Evolutionary conservation across 306 rosid genomes (phyloP), one percentile per base, ranked within the genome.

Genomic region (Fagus sylvatica): DNA sequence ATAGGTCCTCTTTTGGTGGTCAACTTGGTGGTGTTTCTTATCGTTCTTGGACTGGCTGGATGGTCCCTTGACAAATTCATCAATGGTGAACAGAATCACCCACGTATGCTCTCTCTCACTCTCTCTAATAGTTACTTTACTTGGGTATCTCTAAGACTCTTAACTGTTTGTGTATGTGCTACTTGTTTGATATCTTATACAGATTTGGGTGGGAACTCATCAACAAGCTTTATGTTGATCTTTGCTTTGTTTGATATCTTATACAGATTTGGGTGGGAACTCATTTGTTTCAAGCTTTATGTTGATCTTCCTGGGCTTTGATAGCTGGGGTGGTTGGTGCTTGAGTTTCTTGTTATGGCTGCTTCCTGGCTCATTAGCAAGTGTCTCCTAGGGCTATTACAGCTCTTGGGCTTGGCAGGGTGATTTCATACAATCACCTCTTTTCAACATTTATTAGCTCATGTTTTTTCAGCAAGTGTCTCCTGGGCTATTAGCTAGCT

Each of bases 1-100:
- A 19, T 86, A 62, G 85, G 78, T 57, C 89, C 83, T 16, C 79
- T 86, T 84, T 43, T 86, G 51, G 79, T 15, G 32, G 77, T 34
- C 6, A 83, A 86, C 76, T 81, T 83, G 49, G 87, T 80, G 39
- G 81, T 74, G 40, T 71, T 57, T 71, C 30, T 83, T 4, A 74
- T 86, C 6, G 76, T 77, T 13, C 76, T 86, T 49, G 85, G 87
- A 34, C 71, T 86, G 13, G 89, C 87, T 41, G 85, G 81, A 11
- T 86, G 83, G 89, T 86, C 85, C 30, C 78, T 86, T 6, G 83
- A 86, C 82, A 80, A 86, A 32, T 86, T 77, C 74, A 86, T 83
- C 69, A 39, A 83, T 73, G 85, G 85, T 4, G 81, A 83, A 48
- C 87, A 83, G 36, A 70, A 83, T 61, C 85, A 83, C 74, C 83